Conservation (phyloP, 2,329 filamentous ascomycete genomes). For the Capronia americana region DNA sequence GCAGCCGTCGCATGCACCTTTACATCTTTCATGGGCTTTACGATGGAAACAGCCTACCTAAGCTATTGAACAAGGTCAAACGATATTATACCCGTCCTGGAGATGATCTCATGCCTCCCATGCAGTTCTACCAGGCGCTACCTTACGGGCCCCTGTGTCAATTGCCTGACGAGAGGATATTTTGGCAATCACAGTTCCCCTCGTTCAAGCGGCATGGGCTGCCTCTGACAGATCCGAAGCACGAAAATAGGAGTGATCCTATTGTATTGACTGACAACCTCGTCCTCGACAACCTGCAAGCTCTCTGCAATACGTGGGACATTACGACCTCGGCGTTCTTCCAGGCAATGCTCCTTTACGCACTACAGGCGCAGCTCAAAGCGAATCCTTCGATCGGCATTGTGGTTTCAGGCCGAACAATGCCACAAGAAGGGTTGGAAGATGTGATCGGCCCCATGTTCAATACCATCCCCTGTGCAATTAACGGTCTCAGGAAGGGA, state of each 20-base stretch:
- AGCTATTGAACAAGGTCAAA: slow-evolving; percentile 68
- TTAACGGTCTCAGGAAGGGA: slow-evolving; percentile 49
- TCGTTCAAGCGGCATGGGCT: slow-evolving; percentile 25
- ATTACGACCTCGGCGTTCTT: slow-evolving; percentile 81
- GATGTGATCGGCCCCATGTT: slow-evolving; percentile 80
- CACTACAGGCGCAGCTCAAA: slow-evolving; percentile 61
- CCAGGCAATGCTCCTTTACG: slow-evolving; percentile 74
- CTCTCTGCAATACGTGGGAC: slow-evolving; percentile 63
- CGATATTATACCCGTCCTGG: slow-evolving; percentile 54
- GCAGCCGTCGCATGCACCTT: slow-evolving; percentile 57
- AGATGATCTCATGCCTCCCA: background rate
- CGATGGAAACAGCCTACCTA: slow-evolving; percentile 77
- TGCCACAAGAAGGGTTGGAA: slow-evolving; percentile 71
- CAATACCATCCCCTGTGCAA: slow-evolving; percentile 81
- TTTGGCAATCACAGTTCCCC: slow-evolving; percentile 65
- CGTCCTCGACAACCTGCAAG: slow-evolving; percentile 56
- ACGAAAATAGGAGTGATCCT: background rate
- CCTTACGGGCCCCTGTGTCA: slow-evolving; percentile 70
- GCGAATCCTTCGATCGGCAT: slow-evolving; percentile 69
- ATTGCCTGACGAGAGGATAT: slow-evolving; percentile 58
- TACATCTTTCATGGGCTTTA: slow-evolving; percentile 87
- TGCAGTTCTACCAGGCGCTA: slow-evolving; percentile 62
- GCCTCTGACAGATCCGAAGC: background rate
- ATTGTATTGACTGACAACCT: slow-evolving; percentile 37
- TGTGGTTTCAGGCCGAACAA: slow-evolving; percentile 77